Conservation (phyloP, 768 basidiomycete genomes). For the Phylloporus sp. region DNA sequence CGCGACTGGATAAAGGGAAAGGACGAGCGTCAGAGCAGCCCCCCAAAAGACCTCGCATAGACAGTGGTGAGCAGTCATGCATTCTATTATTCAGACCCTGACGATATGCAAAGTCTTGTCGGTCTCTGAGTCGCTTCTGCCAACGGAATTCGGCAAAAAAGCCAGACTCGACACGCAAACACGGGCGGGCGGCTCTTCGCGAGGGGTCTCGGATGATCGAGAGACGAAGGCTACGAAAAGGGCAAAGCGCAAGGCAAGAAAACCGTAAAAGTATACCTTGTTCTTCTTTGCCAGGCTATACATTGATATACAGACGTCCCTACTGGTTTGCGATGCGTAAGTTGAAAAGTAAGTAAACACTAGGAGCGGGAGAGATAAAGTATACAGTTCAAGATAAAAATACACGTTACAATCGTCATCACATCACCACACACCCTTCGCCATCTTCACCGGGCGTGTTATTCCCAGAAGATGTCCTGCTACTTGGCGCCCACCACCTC, state of each 20-base stretch:
- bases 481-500: conserved; percentile 40
- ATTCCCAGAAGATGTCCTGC: conserved; percentile 44
- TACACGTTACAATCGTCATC: conserved; percentile 24
- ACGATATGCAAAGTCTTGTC: conserved; percentile 14
- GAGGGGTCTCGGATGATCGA: conserved; percentile 24
- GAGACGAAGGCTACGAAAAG: conserved; percentile 31
- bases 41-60: conserved; percentile 49
- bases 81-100: background rate
- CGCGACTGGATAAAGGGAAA: conserved; percentile 31
- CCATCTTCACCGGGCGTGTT: conserved; percentile 44
- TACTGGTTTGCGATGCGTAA: conserved; percentile 13
- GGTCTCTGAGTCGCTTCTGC: background rate
- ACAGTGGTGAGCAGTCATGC: conserved; percentile 45
- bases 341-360: conserved; percentile 12
- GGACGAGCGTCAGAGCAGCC: conserved; percentile 31
- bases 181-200: conserved; percentile 9
- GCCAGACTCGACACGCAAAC: background rate
- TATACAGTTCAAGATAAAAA: conserved; percentile 25
- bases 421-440: conserved; percentile 70
- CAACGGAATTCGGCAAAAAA: conserved; percentile 9
- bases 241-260: conserved; percentile 32
- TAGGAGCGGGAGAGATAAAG: conserved; percentile 19
- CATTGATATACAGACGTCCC: conserved; percentile 16
- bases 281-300: conserved; percentile 2
- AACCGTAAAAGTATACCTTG: conserved; percentile 8